Percentiles rank a stretch among this genome's conserved stretches.
phyloP scores from a whole-genome alignment of 441 rosid species.

The Pelargonium fulgidum region DNA sequence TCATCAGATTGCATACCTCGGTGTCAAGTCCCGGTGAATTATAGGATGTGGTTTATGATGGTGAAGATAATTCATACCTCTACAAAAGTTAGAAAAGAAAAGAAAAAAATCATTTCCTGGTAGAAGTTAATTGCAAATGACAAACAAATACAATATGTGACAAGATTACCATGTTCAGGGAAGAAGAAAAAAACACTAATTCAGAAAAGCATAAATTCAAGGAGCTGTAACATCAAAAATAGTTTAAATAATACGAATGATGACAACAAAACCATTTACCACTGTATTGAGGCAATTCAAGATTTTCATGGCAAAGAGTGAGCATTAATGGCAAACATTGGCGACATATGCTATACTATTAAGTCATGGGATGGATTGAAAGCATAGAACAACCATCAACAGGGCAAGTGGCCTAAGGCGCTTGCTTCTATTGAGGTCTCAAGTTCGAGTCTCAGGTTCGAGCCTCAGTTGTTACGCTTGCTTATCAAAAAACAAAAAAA shows the following conservation, averaged over 20 bases:
- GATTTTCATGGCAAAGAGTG: neutral
- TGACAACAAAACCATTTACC: neutral
- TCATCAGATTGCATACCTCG: slow-evolving; percentile 34
- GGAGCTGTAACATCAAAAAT: neutral
- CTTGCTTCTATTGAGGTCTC: too few relatives aligned
- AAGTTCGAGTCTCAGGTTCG: too few relatives aligned
- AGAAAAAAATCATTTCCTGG: neutral
- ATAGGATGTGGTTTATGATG: slow-evolving; percentile 54
- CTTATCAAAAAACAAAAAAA: too few relatives aligned
- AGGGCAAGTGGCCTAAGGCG: too few relatives aligned
- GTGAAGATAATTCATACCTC: slow-evolving; percentile 69
- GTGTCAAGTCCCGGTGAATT: slow-evolving; percentile 58
- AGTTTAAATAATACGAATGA: neutral
- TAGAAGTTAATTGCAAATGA: neutral
- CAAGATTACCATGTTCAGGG: neutral
- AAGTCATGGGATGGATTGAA: too few relatives aligned
- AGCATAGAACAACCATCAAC: too few relatives aligned
- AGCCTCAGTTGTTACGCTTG: too few relatives aligned
- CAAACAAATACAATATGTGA: neutral
- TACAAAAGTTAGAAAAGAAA: slow-evolving; percentile 31
- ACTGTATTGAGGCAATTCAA: neutral
- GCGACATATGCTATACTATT: too few relatives aligned
- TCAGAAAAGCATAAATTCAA: neutral
- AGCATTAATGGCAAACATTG: too few relatives aligned
- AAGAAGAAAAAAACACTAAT: too few relatives aligned